These are phyloP conservation scores for Nepenthes alata DNA, from an alignment of 179 eudicot genomes.

Conservation along the genomic window DNA sequence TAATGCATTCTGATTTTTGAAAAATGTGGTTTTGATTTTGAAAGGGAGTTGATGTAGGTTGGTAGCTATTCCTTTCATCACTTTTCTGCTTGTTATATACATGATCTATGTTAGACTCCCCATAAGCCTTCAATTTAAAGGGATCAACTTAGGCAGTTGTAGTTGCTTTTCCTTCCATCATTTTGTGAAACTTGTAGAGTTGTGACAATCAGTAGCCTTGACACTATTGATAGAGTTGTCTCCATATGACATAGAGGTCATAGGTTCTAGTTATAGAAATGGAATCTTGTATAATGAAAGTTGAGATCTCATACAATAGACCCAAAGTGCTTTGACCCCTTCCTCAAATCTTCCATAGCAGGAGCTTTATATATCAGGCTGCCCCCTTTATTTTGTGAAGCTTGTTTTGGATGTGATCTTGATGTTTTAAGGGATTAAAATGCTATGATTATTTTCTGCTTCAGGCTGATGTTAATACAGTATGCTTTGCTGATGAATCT, in stretches of 20 bases:
- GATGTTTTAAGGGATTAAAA: background rate
- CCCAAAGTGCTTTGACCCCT: too few species aligned
- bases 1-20: background rate
- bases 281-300: too few species aligned
- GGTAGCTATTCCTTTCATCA: background rate
- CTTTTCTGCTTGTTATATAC: background rate
- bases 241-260: too few species aligned
- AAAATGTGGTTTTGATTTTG: background rate
- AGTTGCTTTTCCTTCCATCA: background rate
- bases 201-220: too few species aligned
- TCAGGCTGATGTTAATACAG: constrained; percentile 92
- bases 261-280: too few species aligned
- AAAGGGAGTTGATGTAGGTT: background rate
- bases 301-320: too few species aligned
- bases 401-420: background rate
- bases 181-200: background rate
- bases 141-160: too few species aligned
- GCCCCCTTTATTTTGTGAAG: background rate
- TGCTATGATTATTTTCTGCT: constrained; percentile 1
- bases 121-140: too few species aligned
- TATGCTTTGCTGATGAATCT: constrained; percentile 85
- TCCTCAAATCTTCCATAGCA: too few species aligned
- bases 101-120: background rate
- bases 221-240: too few species aligned
- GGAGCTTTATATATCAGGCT: too few species aligned